Conservation (phyloP, 164 flowering plant genomes). For the Cinnamomum micranthum region DNA sequence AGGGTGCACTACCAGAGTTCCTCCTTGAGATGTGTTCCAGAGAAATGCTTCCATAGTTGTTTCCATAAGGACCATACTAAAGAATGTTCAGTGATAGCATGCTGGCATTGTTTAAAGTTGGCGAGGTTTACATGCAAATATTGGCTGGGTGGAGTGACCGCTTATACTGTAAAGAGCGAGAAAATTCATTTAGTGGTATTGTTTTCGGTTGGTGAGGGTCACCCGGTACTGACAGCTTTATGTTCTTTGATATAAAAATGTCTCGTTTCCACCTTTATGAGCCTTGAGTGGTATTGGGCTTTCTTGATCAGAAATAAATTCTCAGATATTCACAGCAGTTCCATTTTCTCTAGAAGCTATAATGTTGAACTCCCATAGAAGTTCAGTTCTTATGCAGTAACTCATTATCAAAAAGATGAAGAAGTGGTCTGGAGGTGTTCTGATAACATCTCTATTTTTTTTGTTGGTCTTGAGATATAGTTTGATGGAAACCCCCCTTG, state of each 20-base stretch:
- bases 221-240: background rate
- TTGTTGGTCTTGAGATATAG: conserved; percentile 65
- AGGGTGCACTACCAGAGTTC: too few relatives aligned
- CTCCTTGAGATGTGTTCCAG: too few relatives aligned
- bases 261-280: background rate
- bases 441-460: conserved; percentile 58
- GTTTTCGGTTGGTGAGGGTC: background rate
- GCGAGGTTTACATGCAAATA: conserved; percentile 3
- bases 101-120: background rate
- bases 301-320: too few relatives aligned
- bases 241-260: background rate
- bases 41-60: too few relatives aligned
- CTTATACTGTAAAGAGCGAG: background rate
- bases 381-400: background rate
- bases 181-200: too few relatives aligned
- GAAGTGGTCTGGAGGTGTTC: conserved; percentile 70
- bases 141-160: background rate
- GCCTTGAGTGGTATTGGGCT: too few relatives aligned
- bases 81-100: background rate
- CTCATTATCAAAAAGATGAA: conserved; percentile 42
- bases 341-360: background rate
- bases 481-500: conserved; percentile 44
- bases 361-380: background rate
- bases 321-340: too few relatives aligned
- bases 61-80: too few relatives aligned